A percentile compares a stretch with the other conserved stretches of the same genome.
Evolutionary conservation across 441 rosid genomes (phyloP).

Genomic region (Pelargonium myrrhifolium): DNA sequence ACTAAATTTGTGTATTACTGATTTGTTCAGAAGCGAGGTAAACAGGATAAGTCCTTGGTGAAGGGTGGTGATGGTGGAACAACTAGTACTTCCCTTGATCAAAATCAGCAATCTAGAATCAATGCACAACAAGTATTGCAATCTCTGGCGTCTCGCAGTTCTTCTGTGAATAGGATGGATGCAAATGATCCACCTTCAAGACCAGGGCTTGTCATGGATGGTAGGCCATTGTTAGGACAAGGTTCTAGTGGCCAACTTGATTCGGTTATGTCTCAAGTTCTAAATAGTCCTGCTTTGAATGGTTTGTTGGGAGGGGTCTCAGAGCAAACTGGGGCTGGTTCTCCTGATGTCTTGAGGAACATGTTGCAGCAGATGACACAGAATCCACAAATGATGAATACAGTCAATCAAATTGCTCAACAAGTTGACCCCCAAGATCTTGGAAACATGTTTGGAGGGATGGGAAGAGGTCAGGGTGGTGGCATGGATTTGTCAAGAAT

Average conservation of each 20-base stretch:
- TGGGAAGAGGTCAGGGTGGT: constrained; percentile 53
- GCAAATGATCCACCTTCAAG: constrained; percentile 17
- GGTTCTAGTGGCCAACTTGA: constrained; percentile 38
- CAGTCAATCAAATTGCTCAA: constrained; percentile 82
- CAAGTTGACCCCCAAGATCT: constrained; percentile 72
- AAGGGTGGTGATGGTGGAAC: constrained; percentile 32
- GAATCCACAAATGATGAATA: constrained; percentile 77
- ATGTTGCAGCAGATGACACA: constrained; percentile 80
- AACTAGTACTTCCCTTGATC: constrained; percentile 27
- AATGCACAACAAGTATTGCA: constrained; percentile 52
- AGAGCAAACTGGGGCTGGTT: constrained; percentile 68
- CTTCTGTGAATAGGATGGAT: constrained; percentile 25
- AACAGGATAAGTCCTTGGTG: constrained; percentile 32
- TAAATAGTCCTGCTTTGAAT: constrained; percentile 61
- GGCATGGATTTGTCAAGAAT: constrained; percentile 72
- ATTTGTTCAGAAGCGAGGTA: constrained; percentile 38
- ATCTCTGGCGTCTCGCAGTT: constrained; percentile 45
- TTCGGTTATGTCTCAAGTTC: constrained; percentile 59
- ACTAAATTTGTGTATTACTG: constrained; percentile 9
- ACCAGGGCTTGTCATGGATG: constrained; percentile 17
- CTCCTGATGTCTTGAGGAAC: constrained; percentile 69
- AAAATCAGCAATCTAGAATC: constrained; percentile 28
- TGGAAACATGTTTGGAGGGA: constrained; percentile 64
- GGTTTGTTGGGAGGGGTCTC: constrained; percentile 67
- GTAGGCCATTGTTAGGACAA: constrained; percentile 20